Conservation (phyloP, 306 rosid genomes). For the Cyamopsis tetragonoloba region DNA sequence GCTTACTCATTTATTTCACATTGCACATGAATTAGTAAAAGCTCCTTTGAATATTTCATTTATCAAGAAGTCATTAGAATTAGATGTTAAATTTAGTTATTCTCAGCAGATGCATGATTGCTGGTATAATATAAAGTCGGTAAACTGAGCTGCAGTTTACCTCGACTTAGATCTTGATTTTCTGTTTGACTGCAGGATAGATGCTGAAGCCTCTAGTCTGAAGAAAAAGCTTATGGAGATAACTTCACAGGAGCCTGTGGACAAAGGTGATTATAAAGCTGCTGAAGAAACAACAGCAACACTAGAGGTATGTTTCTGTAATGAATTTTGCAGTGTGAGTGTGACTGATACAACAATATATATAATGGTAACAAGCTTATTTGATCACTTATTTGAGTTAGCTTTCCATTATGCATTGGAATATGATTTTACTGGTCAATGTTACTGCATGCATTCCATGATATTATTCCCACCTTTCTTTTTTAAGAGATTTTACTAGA, state of each 20-base stretch:
- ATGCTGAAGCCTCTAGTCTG: conserved; percentile 61
- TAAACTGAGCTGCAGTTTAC: conserved; percentile 8
- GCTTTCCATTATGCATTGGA: background rate
- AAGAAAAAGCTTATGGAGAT: conserved; percentile 67
- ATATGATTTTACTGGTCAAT: background rate
- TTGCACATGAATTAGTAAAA: background rate
- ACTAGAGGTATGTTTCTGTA: conserved; percentile 53
- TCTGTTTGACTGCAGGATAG: conserved; percentile 63
- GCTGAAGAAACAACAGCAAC: conserved; percentile 64
- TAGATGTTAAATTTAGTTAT: background rate
- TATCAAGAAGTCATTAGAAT: background rate
- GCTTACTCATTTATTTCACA: too few relatives aligned
- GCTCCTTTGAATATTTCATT: background rate
- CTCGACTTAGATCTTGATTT: conserved; percentile 17
- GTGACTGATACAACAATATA: background rate
- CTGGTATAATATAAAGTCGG: conserved; percentile 15
- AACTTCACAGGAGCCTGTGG: conserved; percentile 43
- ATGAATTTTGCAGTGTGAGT: background rate
- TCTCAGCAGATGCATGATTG: background rate
- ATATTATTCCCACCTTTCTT: background rate
- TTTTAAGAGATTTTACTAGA: background rate
- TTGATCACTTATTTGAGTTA: background rate
- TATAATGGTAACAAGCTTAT: background rate
- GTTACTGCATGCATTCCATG: background rate
- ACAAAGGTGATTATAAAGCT: conserved; percentile 41